A percentile compares a stretch with the other conserved stretches of the same genome.
phyloP scores from a whole-genome alignment of 768 basidiomycete genomes.

The Boletus speciosus region DNA sequence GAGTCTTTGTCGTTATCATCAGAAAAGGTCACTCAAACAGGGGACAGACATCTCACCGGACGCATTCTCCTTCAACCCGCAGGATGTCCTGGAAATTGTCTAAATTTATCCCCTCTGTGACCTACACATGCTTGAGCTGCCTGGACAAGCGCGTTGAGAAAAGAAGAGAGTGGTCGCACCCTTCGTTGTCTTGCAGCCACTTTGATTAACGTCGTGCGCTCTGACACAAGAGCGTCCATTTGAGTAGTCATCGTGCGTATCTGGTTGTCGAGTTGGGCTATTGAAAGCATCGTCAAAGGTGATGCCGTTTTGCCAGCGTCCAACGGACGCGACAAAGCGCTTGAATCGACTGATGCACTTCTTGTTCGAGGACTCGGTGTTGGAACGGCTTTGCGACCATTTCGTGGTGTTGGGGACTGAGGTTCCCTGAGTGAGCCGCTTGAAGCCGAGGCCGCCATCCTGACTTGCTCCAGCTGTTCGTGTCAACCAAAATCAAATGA shows the following conservation, averaged over 20 bases:
- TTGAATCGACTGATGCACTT: constrained; percentile 23
- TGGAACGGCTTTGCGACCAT: not conserved
- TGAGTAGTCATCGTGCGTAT: constrained; percentile 34
- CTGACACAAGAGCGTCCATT: constrained; percentile 37
- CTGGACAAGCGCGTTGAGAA: not conserved
- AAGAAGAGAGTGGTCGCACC: constrained; percentile 9
- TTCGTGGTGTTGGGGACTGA: not conserved
- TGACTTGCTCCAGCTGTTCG: constrained; percentile 24
- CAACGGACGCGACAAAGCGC: constrained; percentile 4
- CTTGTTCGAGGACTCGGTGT: constrained; percentile 13
- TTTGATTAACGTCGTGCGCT: constrained; percentile 33
- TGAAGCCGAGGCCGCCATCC: constrained; percentile 1
- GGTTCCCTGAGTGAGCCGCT: not conserved
- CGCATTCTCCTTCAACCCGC: constrained; percentile 34
- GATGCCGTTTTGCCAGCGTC: not conserved
- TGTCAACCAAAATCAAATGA: not conserved
- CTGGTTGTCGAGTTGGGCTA: constrained; percentile 35
- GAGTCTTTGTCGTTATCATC: constrained; percentile 23
- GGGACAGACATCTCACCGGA: constrained; percentile 25
- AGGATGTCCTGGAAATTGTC: constrained; percentile 25
- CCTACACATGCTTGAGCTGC: constrained; percentile 1
- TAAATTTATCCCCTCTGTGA: constrained; percentile 12
- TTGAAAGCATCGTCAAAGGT: constrained; percentile 13
- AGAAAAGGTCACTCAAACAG: not conserved
- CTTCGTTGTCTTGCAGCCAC: constrained; percentile 20